phyloP scores from a whole-genome alignment of 2,329 filamentous ascomycete species.

The Stachybotrys echinatus region DNA sequence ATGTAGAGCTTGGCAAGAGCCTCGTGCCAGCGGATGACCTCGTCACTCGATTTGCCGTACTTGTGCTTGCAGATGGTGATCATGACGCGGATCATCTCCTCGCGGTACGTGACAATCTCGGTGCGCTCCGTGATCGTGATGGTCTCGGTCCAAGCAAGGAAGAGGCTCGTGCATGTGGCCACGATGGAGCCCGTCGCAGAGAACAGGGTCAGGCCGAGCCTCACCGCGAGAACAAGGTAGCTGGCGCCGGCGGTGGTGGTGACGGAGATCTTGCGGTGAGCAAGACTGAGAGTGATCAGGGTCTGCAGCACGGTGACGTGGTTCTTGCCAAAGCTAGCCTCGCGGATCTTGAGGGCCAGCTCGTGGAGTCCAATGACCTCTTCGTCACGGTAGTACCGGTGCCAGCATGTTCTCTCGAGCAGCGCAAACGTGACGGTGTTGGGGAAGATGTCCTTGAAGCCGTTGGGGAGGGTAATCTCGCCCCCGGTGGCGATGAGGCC shows the following conservation, averaged over 20 bases:
- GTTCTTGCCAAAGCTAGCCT: slow-evolving; percentile 28
- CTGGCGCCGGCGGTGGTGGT: slow-evolving; percentile 16
- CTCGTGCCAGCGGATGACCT: slow-evolving; percentile 30
- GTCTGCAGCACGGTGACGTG: slow-evolving; percentile 28
- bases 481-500: slow-evolving; percentile 20
- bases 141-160: slow-evolving; percentile 26
- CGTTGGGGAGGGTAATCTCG: slow-evolving; percentile 20
- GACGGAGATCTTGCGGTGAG: slow-evolving; percentile 20
- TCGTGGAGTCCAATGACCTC: slow-evolving; percentile 22
- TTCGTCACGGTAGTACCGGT: slow-evolving; percentile 11
- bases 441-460: slow-evolving; percentile 29
- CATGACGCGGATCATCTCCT: slow-evolving; percentile 31
- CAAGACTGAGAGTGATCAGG: slow-evolving; percentile 27
- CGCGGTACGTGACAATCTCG: slow-evolving; percentile 27
- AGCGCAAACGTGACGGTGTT: slow-evolving; percentile 28
- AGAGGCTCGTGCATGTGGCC: slow-evolving; percentile 26
- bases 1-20: slow-evolving; percentile 30
- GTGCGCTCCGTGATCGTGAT: slow-evolving; percentile 28
- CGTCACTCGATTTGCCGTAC: slow-evolving; percentile 25
- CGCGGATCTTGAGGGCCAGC: slow-evolving; percentile 27
- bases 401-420: slow-evolving; percentile 26
- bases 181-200: slow-evolving; percentile 25
- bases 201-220: slow-evolving; percentile 22
- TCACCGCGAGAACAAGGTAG: slow-evolving; percentile 29
- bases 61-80: slow-evolving; percentile 29